A percentile compares a stretch with the other conserved stretches of the same genome.
phyloP scores from a whole-genome alignment of 1,284 basidiomycete species.

The Trametes sp. region DNA sequence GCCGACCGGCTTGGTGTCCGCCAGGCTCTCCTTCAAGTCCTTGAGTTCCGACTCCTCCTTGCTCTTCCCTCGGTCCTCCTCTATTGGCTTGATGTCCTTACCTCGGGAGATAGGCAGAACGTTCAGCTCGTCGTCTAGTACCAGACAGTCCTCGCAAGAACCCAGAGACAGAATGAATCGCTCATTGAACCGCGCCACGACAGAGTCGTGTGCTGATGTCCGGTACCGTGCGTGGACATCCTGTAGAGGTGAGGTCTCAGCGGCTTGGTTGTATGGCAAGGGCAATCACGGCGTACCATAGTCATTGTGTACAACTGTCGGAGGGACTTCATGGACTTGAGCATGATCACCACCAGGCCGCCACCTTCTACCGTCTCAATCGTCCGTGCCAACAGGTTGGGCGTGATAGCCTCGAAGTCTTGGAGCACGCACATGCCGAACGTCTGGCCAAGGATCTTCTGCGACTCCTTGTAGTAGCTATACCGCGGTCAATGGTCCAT shows the following conservation, averaged over 20 bases:
- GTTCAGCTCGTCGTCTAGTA: slow-evolving; percentile 98
- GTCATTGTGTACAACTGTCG: slow-evolving; percentile 95
- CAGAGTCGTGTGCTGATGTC: slow-evolving; percentile 89
- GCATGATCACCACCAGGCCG: slow-evolving; percentile 89
- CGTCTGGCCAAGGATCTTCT: slow-evolving; percentile 96
- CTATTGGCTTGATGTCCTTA: slow-evolving; percentile 86
- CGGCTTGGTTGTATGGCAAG: neutral
- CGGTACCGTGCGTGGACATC: slow-evolving; percentile 95
- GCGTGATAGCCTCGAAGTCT: slow-evolving; percentile 98
- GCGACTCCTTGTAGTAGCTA: slow-evolving; percentile 92
- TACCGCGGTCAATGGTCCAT: neutral
- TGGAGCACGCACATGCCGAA: slow-evolving; percentile 98
- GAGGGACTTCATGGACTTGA: slow-evolving; percentile 96
- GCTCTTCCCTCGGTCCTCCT: slow-evolving; percentile 63
- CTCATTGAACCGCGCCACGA: slow-evolving; percentile 97
- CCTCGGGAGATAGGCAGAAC: slow-evolving; percentile 96
- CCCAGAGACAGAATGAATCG: slow-evolving; percentile 96
- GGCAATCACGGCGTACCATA: slow-evolving; percentile 72
- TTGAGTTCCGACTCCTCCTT: slow-evolving; percentile 76
- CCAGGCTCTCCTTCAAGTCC: slow-evolving; percentile 83
- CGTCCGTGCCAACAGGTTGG: slow-evolving; percentile 95
- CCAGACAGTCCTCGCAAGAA: slow-evolving; percentile 89
- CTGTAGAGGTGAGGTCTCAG: slow-evolving; percentile 48
- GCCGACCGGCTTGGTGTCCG: slow-evolving; percentile 88
- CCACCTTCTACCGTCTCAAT: slow-evolving; percentile 99